Conservation (phyloP, 208 protist genomes). For the Acanthamoeba lenticulata region DNA sequence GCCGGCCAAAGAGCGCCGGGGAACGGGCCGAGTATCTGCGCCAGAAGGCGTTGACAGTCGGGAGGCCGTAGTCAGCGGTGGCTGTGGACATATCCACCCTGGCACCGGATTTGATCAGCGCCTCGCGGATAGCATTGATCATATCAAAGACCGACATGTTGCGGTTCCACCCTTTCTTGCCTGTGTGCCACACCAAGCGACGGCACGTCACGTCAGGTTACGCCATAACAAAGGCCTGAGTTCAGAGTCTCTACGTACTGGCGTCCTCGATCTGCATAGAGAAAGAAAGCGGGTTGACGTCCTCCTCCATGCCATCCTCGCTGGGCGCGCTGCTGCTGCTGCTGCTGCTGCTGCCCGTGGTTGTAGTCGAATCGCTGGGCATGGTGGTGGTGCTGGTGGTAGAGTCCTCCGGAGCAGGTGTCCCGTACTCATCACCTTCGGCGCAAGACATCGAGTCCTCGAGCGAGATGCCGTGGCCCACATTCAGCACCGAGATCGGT, state of each 20-base stretch:
- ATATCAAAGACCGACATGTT: slow-evolving; percentile 54
- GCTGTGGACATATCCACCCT: slow-evolving; percentile 54
- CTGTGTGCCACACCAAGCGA: not conserved
- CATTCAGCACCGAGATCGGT: slow-evolving; percentile 1
- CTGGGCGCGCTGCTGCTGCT: no score
- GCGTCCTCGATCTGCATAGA: slow-evolving; percentile 32
- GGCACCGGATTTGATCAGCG: slow-evolving; percentile 23
- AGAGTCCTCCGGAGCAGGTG: not conserved
- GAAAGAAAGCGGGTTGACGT: slow-evolving; percentile 58
- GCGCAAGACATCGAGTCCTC: slow-evolving; percentile 21
- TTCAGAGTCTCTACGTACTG: not conserved
- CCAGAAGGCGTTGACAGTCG: slow-evolving; percentile 63
- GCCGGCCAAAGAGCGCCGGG: not conserved
- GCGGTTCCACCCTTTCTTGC: slow-evolving; percentile 42
- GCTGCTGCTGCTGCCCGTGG: not conserved
- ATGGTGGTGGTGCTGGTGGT: not conserved
- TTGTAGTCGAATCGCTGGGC: slow-evolving; percentile 20
- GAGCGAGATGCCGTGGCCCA: slow-evolving; percentile 33
- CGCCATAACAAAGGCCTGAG: not conserved
- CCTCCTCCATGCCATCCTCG: slow-evolving; percentile 9
- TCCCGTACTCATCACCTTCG: not conserved
- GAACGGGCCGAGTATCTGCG: not conserved
- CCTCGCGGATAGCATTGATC: not conserved
- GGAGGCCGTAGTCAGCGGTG: slow-evolving; percentile 23
- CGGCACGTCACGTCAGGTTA: not conserved